phyloP scores from a whole-genome alignment of 1,284 basidiomycete genomes.

The Trametes versicolor region DNA sequence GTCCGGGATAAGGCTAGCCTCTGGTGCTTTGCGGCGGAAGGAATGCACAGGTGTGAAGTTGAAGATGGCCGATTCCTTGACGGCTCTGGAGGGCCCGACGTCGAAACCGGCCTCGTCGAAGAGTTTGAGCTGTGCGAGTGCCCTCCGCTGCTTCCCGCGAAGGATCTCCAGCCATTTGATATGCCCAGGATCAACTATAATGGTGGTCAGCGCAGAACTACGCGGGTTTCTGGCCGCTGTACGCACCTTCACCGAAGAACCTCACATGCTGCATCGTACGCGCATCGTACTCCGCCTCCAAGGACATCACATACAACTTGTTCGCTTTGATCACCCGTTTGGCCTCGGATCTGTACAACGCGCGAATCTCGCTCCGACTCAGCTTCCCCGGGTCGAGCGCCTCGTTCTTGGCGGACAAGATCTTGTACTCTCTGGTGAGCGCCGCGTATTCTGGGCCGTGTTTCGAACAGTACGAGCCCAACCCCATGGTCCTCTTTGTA shows the following conservation, averaged over 20 bases:
- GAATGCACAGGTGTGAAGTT: too few species aligned
- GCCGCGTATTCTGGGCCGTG: neutral
- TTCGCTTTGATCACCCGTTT: neutral
- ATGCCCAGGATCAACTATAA: neutral
- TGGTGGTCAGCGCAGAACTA: neutral
- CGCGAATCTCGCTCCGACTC: neutral
- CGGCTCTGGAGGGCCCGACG: neutral
- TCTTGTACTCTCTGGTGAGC: neutral
- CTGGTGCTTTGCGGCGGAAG: too few species aligned
- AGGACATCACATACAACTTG: too few species aligned
- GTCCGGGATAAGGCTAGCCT: too few species aligned
- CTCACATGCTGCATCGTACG: neutral
- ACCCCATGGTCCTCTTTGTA: neutral
- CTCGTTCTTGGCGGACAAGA: neutral
- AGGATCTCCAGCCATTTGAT: neutral
- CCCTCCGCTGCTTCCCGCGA: neutral
- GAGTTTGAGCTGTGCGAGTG: neutral
- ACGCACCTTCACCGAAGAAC: slow-evolving; percentile 7
- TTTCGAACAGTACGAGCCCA: neutral
- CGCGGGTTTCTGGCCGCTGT: too few species aligned
- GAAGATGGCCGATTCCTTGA: too few species aligned
- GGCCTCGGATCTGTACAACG: neutral
- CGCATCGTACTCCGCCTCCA: neutral
- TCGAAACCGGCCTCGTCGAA: neutral
- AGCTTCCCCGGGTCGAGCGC: neutral